Evolutionary conservation across 2,329 filamentous ascomycete species (phyloP).

Genomic region (Samsoniella hepiali): DNA sequence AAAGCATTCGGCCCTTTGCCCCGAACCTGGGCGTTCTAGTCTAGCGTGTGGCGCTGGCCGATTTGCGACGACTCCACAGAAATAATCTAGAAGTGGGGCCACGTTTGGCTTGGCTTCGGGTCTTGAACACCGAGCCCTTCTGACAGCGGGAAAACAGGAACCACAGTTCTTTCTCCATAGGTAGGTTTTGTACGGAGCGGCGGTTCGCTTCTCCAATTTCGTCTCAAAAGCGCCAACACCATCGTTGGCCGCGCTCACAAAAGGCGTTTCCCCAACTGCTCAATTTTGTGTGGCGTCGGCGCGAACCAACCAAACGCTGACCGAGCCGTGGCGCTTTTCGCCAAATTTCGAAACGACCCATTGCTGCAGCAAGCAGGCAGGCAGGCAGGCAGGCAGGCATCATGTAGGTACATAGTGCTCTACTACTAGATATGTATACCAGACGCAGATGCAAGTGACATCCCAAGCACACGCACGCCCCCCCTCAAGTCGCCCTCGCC

Average conservation of each 20-base stretch:
- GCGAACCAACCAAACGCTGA: background rate
- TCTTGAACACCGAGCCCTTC: slow-evolving; percentile 3
- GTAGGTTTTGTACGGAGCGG: background rate
- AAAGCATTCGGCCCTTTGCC: slow-evolving; percentile 11
- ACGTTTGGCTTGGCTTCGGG: background rate
- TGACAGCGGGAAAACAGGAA: background rate
- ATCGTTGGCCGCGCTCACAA: background rate
- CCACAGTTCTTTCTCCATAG: background rate
- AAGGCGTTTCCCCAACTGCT: background rate
- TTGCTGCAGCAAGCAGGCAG: background rate
- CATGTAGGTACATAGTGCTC: too few relatives aligned
- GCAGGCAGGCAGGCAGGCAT: too few relatives aligned
- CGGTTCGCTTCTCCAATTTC: background rate
- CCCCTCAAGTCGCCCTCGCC: background rate
- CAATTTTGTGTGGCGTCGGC: background rate
- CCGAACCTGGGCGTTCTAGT: background rate
- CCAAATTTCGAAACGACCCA: background rate
- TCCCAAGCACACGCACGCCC: background rate
- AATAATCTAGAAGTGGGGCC: slow-evolving; percentile 1
- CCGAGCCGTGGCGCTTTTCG: background rate
- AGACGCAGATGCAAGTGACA: background rate
- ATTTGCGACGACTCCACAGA: slow-evolving; percentile 9
- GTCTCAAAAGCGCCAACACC: background rate
- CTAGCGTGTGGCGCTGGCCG: background rate
- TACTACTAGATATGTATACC: too few relatives aligned